Evolutionary conservation across 805 yeast species (phyloP).

Genomic region (Teunomyces lycoperdinae): DNA sequence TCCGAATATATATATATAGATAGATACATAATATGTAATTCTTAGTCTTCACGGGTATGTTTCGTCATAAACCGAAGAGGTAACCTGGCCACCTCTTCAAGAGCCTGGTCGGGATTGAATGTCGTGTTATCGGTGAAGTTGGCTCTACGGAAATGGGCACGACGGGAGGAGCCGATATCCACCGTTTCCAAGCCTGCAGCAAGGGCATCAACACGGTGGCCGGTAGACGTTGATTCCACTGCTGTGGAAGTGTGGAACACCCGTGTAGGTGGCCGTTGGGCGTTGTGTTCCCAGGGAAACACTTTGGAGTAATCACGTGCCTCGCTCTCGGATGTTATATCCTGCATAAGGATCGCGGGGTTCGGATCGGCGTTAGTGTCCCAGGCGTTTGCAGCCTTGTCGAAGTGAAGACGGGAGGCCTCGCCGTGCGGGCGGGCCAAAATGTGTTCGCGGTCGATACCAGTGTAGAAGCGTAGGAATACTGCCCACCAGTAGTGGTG

Average conservation of each 20-base stretch:
- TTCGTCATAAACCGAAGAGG: constrained; percentile 24
- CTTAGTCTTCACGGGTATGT: constrained; percentile 7
- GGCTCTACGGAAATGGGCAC: constrained; percentile 5
- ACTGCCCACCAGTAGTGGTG: constrained; percentile 30
- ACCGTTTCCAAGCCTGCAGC: constrained; percentile 4
- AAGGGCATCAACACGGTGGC: neutral
- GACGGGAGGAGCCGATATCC: constrained; percentile 4
- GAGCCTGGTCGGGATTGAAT: constrained; percentile 25
- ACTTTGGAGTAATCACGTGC: constrained; percentile 6
- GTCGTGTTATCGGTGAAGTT: constrained; percentile 7
- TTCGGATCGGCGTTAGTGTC: constrained; percentile 10
- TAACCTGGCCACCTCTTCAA: constrained; percentile 24
- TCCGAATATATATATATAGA: neutral
- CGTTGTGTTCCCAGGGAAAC: constrained; percentile 32
- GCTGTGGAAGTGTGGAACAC: constrained; percentile 15
- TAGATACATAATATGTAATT: neutral
- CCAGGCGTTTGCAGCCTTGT: constrained; percentile 21
- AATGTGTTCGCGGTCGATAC: constrained; percentile 12
- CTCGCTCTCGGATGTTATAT: neutral
- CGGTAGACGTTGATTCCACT: neutral
- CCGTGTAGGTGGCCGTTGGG: constrained; percentile 21
- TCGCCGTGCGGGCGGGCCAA: constrained; percentile 17
- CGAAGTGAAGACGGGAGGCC: constrained; percentile 19
- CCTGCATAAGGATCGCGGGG: no score
- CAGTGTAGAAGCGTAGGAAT: constrained; percentile 19